Base-by-base conservation (phyloP, 140 eudicot genomes). In the Senecio squalidus region DNA sequence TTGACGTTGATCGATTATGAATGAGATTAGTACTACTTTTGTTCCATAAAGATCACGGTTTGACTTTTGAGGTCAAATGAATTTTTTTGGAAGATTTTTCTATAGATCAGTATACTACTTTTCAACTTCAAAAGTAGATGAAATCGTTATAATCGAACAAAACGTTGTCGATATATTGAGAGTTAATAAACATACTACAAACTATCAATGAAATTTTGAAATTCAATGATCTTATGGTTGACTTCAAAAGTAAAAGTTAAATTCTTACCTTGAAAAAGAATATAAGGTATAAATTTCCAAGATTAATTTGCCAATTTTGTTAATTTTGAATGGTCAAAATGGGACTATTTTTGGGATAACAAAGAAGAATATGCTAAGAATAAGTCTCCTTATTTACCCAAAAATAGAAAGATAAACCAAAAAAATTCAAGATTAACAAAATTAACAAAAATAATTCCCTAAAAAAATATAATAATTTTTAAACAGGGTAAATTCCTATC, bases 191-290 rank as follows among this genome's bases (percentile, higher is more conserved):
- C 48, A 28, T 30, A 46, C 31, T 22, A 62, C 30, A 30, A 52
- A 24, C 38, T 4, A 2, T 40, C 10, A 41, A 41, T 22, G 11
- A 28, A 13, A 45, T 40, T 1, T 6, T 29, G 41, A 14, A 55
- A 18, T 39, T 66, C 36, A 66, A 52, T 59, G 38, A 24, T 39
- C 44, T 38, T 51, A 11, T 49, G 47, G 7, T 62, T 24, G 34
- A 29, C 21, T 23, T 29, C 25, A 30, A 62, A 53, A 51, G 31
- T 25, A 39, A 38, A 64, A 65, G 62, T 11, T 52, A 23, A 3
- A 27, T 33, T 51, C 52, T 24, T 51, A 58, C 36, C 60, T 64
- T 64, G 41, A 62, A 62, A 46, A 28, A 25, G 30, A 3, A 9
- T 25, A 47, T 50, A 64, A 28, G 52, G 41, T 15, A 9, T 64